Percentiles rank a stretch among this genome's conserved stretches.
phyloP scores from a whole-genome alignment of 2,329 filamentous ascomycete species.

The Aspergillus sp. region DNA sequence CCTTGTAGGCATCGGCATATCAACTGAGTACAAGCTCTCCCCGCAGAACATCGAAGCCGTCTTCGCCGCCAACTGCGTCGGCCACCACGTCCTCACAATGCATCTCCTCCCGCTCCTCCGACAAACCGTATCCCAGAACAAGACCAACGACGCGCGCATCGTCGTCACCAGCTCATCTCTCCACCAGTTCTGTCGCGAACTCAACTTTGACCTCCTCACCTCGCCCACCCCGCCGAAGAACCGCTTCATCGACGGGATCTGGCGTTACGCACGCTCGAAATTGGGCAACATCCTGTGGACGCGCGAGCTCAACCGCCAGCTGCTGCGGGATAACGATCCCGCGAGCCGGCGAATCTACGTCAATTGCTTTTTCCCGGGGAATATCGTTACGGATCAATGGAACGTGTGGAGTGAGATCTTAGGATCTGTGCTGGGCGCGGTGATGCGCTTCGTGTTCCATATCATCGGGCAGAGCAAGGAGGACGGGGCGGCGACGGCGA shows the following conservation, averaged over 20 bases:
- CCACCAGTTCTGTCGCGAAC: constrained; percentile 24
- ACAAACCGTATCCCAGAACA: constrained; percentile 13
- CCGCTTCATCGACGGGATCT: constrained; percentile 22
- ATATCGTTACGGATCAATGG: constrained; percentile 33
- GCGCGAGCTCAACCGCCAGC: constrained; percentile 25
- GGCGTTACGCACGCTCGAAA: constrained; percentile 34
- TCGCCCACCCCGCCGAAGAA: constrained; percentile 22
- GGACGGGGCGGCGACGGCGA: constrained; percentile 30
- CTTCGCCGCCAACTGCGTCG: constrained; percentile 53
- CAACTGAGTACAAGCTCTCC: constrained; percentile 22
- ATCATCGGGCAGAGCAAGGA: constrained; percentile 23
- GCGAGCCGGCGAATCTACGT: constrained; percentile 25
- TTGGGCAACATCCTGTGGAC: constrained; percentile 34
- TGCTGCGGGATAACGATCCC: constrained; percentile 19
- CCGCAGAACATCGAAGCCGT: constrained; percentile 47
- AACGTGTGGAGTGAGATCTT: constrained; percentile 27
- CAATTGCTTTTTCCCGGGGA: constrained; percentile 33
- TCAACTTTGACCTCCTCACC: constrained; percentile 24
- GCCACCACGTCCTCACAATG: constrained; percentile 52
- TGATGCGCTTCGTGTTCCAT: constrained; percentile 21
- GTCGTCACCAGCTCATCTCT: constrained; percentile 42
- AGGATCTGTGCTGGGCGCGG: constrained; percentile 19
- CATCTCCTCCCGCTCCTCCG: constrained; percentile 42
- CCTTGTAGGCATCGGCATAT: constrained; percentile 17
- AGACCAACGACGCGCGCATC: constrained; percentile 42